These are phyloP conservation scores for Suillus discolor DNA, from an alignment of 768 basidiomycete species.

Conservation along the genomic window DNA sequence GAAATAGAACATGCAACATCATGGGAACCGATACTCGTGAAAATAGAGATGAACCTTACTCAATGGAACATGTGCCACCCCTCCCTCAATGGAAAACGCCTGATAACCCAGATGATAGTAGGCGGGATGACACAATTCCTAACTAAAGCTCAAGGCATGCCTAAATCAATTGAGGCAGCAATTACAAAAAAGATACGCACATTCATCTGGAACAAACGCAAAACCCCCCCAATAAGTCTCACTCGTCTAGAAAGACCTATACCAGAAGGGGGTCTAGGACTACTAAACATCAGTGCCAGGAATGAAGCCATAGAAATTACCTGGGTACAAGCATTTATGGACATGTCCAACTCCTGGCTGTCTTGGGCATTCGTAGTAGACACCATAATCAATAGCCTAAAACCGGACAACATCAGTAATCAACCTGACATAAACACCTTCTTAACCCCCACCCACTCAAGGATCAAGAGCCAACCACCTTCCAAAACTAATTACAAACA, in stretches of 20 bases:
- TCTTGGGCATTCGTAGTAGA: not conserved
- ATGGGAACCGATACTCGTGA: slow-evolving; percentile 21
- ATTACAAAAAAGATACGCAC: not conserved
- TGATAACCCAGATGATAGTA: slow-evolving; percentile 19
- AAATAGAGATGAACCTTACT: slow-evolving; percentile 17
- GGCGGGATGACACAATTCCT: slow-evolving; percentile 35
- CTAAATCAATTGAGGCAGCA: slow-evolving; percentile 11
- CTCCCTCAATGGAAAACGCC: slow-evolving; percentile 13
- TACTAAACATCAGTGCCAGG: not conserved
- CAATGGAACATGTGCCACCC: slow-evolving; percentile 14
- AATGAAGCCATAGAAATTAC: not conserved
- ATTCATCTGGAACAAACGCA: slow-evolving; percentile 21
- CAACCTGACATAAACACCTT: not conserved
- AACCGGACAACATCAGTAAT: not conserved
- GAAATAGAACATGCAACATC: slow-evolving; percentile 12
- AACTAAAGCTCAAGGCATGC: slow-evolving; percentile 33
- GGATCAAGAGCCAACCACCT: not conserved
- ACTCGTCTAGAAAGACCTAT: not conserved
- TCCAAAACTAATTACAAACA: not conserved
- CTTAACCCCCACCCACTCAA: not conserved
- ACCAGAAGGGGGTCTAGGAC: not conserved
- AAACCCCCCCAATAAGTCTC: not conserved
- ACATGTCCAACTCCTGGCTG: not conserved
- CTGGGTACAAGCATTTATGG: slow-evolving; percentile 21
- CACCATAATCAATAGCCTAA: not conserved